Evolutionary conservation across 495 filamentous ascomycete species (phyloP).

Genomic region (Aeminium ludgeri): DNA sequence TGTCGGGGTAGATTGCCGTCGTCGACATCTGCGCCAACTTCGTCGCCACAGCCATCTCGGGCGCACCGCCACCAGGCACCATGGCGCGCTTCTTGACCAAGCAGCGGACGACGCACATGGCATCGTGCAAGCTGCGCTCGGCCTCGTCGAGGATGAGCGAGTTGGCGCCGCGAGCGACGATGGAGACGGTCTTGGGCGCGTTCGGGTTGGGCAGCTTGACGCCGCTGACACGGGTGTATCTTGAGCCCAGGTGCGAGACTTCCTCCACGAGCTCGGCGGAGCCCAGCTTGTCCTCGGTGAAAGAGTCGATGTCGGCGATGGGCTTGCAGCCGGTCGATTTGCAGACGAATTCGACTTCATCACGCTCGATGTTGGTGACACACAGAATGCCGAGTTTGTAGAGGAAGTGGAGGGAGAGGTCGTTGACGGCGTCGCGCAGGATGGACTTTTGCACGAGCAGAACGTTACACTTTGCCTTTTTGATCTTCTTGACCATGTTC

Average conservation of each 20-base stretch:
- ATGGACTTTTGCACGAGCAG: constrained; percentile 98
- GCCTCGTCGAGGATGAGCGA: constrained; percentile 88
- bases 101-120: constrained; percentile 92
- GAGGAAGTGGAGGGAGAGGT: constrained; percentile 90
- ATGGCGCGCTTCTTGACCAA: constrained; percentile 94
- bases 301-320: constrained; percentile 94
- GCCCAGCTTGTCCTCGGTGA: constrained; percentile 96
- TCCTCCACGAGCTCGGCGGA: constrained; percentile 93
- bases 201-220: constrained; percentile 42
- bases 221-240: constrained; percentile 87
- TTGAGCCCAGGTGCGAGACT: constrained; percentile 65
- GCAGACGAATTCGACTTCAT: constrained; percentile 98
- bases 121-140: constrained; percentile 88
- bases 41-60: constrained; percentile 86
- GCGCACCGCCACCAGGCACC: constrained; percentile 88
- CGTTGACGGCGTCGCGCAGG: constrained; percentile 91
- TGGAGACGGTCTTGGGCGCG: constrained; percentile 63
- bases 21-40: constrained; percentile 65
- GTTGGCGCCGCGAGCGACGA: constrained; percentile 90
- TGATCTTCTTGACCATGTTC: constrained; percentile 99
- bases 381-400: constrained; percentile 89
- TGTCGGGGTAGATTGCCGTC: constrained; percentile 70
- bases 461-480: constrained; percentile 98
- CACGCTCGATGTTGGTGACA: constrained; percentile 93
- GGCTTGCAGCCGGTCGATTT: constrained; percentile 94